Conservation (phyloP, 2,329 filamentous ascomycete species). For the Colletotrichum camelliae region DNA sequence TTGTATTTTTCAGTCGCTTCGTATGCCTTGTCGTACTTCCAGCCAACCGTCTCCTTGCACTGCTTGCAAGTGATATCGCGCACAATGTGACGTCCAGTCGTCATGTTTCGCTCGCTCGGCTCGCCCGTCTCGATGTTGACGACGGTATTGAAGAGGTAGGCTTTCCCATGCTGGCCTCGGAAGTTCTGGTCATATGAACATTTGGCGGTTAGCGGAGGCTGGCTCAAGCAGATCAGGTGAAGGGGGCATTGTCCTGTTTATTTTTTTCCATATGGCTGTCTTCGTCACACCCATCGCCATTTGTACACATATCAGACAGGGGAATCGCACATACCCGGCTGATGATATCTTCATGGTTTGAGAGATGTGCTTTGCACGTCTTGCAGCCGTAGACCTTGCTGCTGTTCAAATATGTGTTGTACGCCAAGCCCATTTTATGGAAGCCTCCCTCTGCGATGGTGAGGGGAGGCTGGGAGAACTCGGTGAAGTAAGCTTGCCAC, state of each 20-base stretch:
- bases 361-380: conserved; percentile 92
- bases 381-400: conserved; percentile 92
- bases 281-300: not conserved
- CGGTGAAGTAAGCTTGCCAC: not conserved
- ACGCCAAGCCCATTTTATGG: conserved; percentile 80
- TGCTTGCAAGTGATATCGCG: conserved; percentile 91
- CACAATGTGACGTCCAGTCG: conserved; percentile 91
- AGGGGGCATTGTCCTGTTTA: not conserved
- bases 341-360: conserved; percentile 95
- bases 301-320: not conserved
- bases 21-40: conserved; percentile 99
- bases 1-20: conserved; percentile 96
- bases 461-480: not conserved
- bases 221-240: not conserved
- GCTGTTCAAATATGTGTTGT: conserved; percentile 90
- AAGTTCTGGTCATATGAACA: conserved; percentile 79
- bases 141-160: conserved; percentile 92
- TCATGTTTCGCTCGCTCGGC: conserved; percentile 96
- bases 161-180: conserved; percentile 96
- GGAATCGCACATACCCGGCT: conserved; percentile 70
- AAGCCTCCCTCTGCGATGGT: not conserved
- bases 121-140: conserved; percentile 89
- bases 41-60: conserved; percentile 92
- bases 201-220: not conserved
- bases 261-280: not conserved